Base-by-base conservation (phyloP, 140 eudicot genomes). In the Ambrosia hybrid region DNA sequence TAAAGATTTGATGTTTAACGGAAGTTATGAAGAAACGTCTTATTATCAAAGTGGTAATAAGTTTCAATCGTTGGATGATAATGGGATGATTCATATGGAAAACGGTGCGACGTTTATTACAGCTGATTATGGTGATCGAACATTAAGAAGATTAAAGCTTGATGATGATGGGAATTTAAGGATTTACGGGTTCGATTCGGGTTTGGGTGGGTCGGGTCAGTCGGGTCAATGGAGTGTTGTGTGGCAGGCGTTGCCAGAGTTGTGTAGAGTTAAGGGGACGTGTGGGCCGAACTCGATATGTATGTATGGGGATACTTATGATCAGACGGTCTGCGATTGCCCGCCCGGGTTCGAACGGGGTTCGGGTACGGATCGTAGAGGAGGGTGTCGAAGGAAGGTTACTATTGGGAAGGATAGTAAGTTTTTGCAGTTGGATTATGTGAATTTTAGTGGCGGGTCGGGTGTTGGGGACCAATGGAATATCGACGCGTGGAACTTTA, bases 351-450 rank as follows among this genome's bases (percentile, higher is more conserved):
- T 70, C 68, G 48, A 2, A n/a, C 64, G 68, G 51, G 38, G 3
- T 10, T 4, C 79, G 26, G 78, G 75, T 9, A 16, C 30, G 12
- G 10, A 48, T 48, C n/a, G 26, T 21, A 21, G 26, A 21, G 26
- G 26, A 21, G 26, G 26, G 26, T 21, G 26, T 21, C 26, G 26
- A 21, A 21, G 26, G 26, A 21, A 21, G 26, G 26, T 21, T 21
- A 21, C 26, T 21, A 21, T 21, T 21, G 26, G 26, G 26, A 21
- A 21, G 26, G 26, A 21, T 1, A 81, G 70, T 52, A 87, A 78
- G 83, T 92, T 89, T 71, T 53, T 92, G 41, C 82, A 85, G 58
- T 46, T 92, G 38, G 98, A 92, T 73, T 92, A 79, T 73, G 98
- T 92, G 49, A 79, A 69, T 68, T 92, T 73, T 41, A 75, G 83